Conservation (phyloP, 2,329 filamentous ascomycete species). For the Venturia pyrina region DNA sequence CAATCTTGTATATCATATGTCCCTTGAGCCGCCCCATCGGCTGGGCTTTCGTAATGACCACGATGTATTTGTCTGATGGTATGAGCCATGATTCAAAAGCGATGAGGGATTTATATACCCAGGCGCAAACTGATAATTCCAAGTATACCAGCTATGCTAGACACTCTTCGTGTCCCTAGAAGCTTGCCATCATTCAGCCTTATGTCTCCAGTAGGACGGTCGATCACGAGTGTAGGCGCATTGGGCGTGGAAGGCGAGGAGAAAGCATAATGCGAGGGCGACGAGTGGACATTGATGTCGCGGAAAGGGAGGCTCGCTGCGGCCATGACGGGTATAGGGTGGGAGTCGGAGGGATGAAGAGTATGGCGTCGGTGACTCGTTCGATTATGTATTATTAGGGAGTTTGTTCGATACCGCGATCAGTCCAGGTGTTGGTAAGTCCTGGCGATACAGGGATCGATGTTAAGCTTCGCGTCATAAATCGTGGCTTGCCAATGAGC, state of each 20-base stretch:
- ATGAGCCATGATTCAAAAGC: constrained; percentile 12
- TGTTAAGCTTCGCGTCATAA: neutral
- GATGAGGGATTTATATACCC: constrained; percentile 42
- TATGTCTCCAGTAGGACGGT: constrained; percentile 85
- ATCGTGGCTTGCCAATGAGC: neutral
- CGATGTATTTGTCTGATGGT: constrained; percentile 80
- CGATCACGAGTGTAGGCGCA: constrained; percentile 77
- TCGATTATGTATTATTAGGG: neutral
- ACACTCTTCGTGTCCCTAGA: constrained; percentile 70
- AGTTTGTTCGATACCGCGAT: neutral
- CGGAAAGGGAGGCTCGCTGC: constrained; percentile 61
- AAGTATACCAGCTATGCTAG: constrained; percentile 88
- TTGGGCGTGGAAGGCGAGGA: constrained; percentile 89
- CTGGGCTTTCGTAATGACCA: constrained; percentile 89
- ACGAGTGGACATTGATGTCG: constrained; percentile 94
- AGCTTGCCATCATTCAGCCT: constrained; percentile 72
- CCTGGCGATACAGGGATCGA: neutral
- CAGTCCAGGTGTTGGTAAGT: neutral
- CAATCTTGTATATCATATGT: constrained; percentile 91
- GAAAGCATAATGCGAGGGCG: constrained; percentile 88
- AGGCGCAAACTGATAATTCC: constrained; percentile 89
- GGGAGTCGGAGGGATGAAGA: neutral
- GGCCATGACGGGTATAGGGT: constrained; percentile 16
- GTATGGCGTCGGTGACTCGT: neutral
- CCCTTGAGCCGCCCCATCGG: constrained; percentile 86